Evolutionary conservation across 192 early-diverging fungal species (phyloP), one percentile per base, ranked within the genome.

Genomic region (Rhizophagus sp.): DNA sequence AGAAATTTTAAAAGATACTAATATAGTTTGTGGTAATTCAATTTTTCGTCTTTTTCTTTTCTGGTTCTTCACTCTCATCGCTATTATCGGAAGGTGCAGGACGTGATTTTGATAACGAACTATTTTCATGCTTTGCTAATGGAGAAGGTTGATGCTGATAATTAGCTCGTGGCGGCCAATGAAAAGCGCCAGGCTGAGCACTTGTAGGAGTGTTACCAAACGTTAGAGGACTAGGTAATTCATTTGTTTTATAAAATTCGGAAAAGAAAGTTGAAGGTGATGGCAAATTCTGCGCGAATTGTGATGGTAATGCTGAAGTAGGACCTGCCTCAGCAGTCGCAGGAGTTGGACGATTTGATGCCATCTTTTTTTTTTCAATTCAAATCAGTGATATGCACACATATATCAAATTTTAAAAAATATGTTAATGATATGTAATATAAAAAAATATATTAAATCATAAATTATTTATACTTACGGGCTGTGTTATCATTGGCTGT

Each of bases 181-280:
- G 85, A 81, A 95, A 95, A 12, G 90, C 88, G 15, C 90, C 88
- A 1, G 78, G 73, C n/a, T 84, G 81, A 25, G 89, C 91, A 25
- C 89, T 90, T 8, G 91, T 92, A 0, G 94, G 93, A 12, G 93
- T 95, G 25, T 90, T 85, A 33, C 89, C 88, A 85, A 94, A 94
- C 44, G 92, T 92, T 70, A 95, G 86, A 12, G 94, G 94, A 78
- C 93, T 94, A n/a, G 88, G 92, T 71, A 92, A 84, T 62, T 93
- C 92, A 70, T 84, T 89, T 24, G 88, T 87, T 68, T 93, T 91
- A 77, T 93, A 93, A 64, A 95, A 91, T 57, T 92, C 88, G 3
- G 93, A 90, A 80, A 94, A 94, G 80, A 94, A 93, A 0, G 91
- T 88, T 9, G 91, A 92, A 17, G 94, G 93, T 39, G 92, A 93